Evolutionary conservation across 805 yeast species (phyloP), one percentile per base, ranked within the genome.

Genomic region (Saturnispora saitoi): DNA sequence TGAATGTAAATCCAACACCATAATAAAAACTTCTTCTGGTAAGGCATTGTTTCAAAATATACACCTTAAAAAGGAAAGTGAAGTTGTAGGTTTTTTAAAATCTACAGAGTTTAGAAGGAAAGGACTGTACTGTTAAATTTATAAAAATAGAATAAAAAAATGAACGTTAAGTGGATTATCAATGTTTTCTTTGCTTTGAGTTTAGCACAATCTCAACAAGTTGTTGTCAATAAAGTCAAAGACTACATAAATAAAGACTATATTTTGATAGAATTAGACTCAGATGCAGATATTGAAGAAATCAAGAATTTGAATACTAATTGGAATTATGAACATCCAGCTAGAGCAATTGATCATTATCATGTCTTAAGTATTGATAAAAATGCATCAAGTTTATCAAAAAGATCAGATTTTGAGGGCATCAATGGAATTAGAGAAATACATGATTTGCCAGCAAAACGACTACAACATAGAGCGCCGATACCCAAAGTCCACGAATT

Each of bases 271-370:
- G 53, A 51, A 29, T 22, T 42, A 19, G 55, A 81, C 11, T 30
- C 42, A 4, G 42, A 48, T 15, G 26, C n/a, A 1, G 9, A 22
- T 11, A 7, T 49, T 11, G 20, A 36, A 1, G 19, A 67, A n/a
- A 70, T 83, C 45, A 57, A 65, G 11, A 32, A 56, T 0, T 43
- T 57, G 12, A 71, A 75, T 59, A 71, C 75, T 3, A 60, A 60
- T 14, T 74, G 83, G 75, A 57, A 55, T 6, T 86, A 68, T 57
- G 95, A 87, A 61, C 86, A 85, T 60, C 75, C 70, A 22, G 77
- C 80, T 3, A 71, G 81, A 32, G 84, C 83, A 0, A 60, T 80
- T 20, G 79, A 76, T 20, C 70, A 79, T 51, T 82, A 81, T 60
- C 79, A 75, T 60, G 83, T 87, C 12, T 83, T 86, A 57, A 83